A percentile compares a stretch with the other conserved stretches of the same genome.
Conservation (phyloP, 306 rosid species). For the Castanea crenata region DNA sequence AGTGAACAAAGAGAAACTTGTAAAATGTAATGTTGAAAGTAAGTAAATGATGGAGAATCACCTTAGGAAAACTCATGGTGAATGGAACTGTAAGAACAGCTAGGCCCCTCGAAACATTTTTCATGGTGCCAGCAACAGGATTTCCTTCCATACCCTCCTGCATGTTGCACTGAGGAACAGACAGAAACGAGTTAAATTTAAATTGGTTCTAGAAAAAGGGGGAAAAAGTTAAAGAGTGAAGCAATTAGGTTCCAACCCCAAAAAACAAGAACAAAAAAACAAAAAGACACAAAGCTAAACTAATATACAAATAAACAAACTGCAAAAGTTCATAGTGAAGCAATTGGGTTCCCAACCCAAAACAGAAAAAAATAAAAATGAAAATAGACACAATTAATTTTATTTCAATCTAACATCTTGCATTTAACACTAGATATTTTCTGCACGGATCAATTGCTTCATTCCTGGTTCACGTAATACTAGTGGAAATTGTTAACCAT, state of each 20-base stretch:
- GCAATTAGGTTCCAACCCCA: not conserved
- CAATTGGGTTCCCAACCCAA: not conserved
- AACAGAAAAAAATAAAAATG: not conserved
- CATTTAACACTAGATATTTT: not conserved
- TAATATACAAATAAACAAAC: not conserved
- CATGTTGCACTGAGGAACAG: conserved; percentile 62
- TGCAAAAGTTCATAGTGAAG: not conserved
- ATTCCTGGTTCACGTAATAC: not conserved
- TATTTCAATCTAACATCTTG: not conserved
- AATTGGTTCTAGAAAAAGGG: not conserved
- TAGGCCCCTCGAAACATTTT: conserved; percentile 73
- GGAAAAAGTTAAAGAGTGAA: not conserved
- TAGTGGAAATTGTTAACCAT: not conserved
- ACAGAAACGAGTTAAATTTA: not conserved
- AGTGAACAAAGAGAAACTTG: conserved; percentile 7
- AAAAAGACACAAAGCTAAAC: not conserved
- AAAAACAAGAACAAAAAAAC: not conserved
- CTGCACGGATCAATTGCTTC: not conserved
- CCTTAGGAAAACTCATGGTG: conserved; percentile 85
- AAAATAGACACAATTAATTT: not conserved
- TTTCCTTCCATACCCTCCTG: conserved; percentile 98
- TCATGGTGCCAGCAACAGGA: conserved; percentile 72
- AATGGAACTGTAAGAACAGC: conserved; percentile 90
- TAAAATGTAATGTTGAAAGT: not conserved
- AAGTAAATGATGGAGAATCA: conserved; percentile 24